Evolutionary conservation across 2,329 filamentous ascomycete species (phyloP), one percentile per base, ranked within the genome.

Genomic region (Xylaria sp.): DNA sequence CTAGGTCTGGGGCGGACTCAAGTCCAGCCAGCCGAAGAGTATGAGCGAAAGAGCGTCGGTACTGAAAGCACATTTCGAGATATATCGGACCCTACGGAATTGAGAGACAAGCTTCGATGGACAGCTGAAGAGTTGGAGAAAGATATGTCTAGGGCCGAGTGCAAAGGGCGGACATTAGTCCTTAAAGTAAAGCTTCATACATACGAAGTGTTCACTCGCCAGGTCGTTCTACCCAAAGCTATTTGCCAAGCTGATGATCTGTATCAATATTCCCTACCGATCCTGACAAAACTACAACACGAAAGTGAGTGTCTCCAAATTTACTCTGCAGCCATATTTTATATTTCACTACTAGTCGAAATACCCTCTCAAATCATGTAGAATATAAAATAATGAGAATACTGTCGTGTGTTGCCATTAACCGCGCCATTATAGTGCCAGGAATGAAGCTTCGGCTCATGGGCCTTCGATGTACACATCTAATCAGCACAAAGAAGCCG

Each of bases 101-200:
- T 98, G 3, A 86, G 91, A 23, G 89, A 91, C 18, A 97, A 97
- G 78, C 86, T 99, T 5, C 87, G 89, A n/a, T 87, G 86, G 78
- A 94, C 91, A 1, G 93, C 96, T 0, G 90, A 94, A 70, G 94
- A 97, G 71, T 83, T 99, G 3, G 94, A 97, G 77, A 92, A 92
- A 72, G 95, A 98, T 75, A 85, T 98, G 82, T 85, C 86, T 66
- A 87, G 89, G 29, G 93, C 93, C 1, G 88, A 93, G 71, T 93
- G 93, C 81, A 97, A 95, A 79, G 95, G 95, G 0, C 88, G 93
- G n/a, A 98, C 95, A 0, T 82, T 99, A 1, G 93, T 93, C 25
- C 83, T 99, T 42, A 99, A 99, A 79, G 87, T 98, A 72, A 99
- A 99, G 78, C 83, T 98, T 8, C 93, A 98, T 78, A 97, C 94